Evolutionary conservation across 2,329 filamentous ascomycete species (phyloP).

Genomic region (Fulvia fulva): DNA sequence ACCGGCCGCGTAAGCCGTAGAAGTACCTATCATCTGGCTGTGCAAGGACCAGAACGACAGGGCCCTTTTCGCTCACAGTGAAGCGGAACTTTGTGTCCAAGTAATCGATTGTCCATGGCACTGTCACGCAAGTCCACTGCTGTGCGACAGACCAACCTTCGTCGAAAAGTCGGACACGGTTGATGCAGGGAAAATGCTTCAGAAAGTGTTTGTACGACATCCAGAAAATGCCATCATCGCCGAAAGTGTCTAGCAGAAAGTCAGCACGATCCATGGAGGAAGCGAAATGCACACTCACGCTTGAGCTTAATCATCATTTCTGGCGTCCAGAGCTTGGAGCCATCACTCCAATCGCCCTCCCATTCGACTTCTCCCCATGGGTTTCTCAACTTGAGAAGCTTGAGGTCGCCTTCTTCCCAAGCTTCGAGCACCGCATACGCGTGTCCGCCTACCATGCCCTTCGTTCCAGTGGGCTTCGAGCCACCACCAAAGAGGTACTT

Average conservation of each 20-base stretch:
- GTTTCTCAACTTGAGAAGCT: conserved; percentile 56
- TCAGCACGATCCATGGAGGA: background rate
- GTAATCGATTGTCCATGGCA: conserved; percentile 60
- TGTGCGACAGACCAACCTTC: conserved; percentile 60
- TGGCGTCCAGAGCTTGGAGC: conserved; percentile 78
- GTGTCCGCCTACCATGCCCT: conserved; percentile 57
- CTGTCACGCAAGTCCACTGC: conserved; percentile 57
- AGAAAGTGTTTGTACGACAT: conserved; percentile 58
- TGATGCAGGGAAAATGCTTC: conserved; percentile 48
- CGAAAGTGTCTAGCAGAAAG: conserved; percentile 25
- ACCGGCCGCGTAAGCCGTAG: conserved; percentile 54
- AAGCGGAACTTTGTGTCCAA: conserved; percentile 58
- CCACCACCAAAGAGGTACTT: conserved; percentile 76
- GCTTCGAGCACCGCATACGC: conserved; percentile 60
- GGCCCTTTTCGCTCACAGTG: conserved; percentile 49
- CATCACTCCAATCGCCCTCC: conserved; percentile 78
- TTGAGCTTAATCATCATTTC: conserved; percentile 68
- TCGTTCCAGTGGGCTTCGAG: conserved; percentile 26
- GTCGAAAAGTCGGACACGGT: conserved; percentile 58
- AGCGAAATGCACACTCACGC: conserved; percentile 4
- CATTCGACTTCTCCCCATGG: conserved; percentile 80
- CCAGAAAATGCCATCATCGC: conserved; percentile 51
- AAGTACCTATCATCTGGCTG: conserved; percentile 62
- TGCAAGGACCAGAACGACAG: conserved; percentile 56
- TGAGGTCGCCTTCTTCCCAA: conserved; percentile 37